Evolutionary conservation across 306 rosid species (phyloP), one percentile per base, ranked within the genome.

Genomic region (Quercus ilex): DNA sequence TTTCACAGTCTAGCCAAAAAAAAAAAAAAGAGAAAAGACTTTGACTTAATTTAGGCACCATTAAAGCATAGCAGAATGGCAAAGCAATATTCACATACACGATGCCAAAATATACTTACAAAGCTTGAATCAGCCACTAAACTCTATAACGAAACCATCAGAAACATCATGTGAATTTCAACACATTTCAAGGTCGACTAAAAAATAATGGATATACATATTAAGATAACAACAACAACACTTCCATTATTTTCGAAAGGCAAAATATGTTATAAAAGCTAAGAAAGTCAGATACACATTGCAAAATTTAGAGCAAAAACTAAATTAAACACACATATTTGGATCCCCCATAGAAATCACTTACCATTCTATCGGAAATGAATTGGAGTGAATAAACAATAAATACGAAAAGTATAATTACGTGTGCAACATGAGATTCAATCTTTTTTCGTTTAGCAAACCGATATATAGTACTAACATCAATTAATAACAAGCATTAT

Each of bases 181-280:
- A 49, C 49, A 70, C 31, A 52, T 65, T 73, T 77, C 26, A n/a
- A 10, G n/a, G 3, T 2, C 15, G n/a, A 13, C 60, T 31, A 57
- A 26, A 26, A 28, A 71, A 78, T 15, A 49, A 68, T 43, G 31
- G 64, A 28, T 69, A 74, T 74, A 31, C 26, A 43, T 17, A 35
- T 72, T 68, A 84, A 31, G 26, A 60, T 31, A 75, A 76, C 58
- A 74, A 31, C 79, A 80, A 52, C 21, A 64, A 63, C 11, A 21
- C 31, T 56, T 25, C 25, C 38, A 12, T 56, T 21, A 74, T 6
- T 31, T 49, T 43, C 43, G 13, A 20, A 52, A 38, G 53, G 43
- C 17, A 19, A 10, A 76, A 58, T 76, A n/a, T 3, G 0, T 43
- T 63, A 69, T 65, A 5, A 35, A 72, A 14, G 38, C 23, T 19